Percentiles rank a stretch among this genome's conserved stretches.
Conservation (phyloP, 169 alveolate species). For the Plasmodium falciparum region DNA sequence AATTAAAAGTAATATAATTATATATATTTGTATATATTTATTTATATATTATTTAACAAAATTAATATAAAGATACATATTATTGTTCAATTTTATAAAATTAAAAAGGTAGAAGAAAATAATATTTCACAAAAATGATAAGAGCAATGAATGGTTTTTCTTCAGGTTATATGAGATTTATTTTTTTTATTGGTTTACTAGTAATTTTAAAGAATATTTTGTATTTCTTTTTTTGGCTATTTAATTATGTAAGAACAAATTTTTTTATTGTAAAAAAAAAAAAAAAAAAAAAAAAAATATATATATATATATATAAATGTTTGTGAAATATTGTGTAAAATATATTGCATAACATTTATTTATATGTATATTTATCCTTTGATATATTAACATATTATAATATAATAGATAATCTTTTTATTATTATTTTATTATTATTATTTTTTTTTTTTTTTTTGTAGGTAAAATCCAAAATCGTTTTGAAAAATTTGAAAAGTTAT, state of each 20-base stretch:
- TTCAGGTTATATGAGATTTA: conserved; percentile 14
- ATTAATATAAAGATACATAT: neutral
- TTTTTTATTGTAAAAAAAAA: neutral
- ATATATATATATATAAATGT: too few relatives aligned
- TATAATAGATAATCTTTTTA: neutral
- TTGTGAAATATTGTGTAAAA: too few relatives aligned
- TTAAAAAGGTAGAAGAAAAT: conserved; percentile 9
- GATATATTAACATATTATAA: neutral
- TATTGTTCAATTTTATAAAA: neutral
- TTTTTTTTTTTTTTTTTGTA: neutral
- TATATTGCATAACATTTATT: too few relatives aligned
- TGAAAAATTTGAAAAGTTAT: conserved; percentile 55
- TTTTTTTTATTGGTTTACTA: conserved; percentile 42
- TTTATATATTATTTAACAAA: neutral
- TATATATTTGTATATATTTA: too few relatives aligned
- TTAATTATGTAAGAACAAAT: conserved; percentile 43
- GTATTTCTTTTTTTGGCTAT: conserved; percentile 26
- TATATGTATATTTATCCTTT: neutral
- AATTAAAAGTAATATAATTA: too few relatives aligned
- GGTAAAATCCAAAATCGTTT: conserved; percentile 30
- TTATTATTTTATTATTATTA: neutral
- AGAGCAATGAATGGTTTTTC: neutral
- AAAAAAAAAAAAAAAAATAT: too few relatives aligned
- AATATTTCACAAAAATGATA: conserved; percentile 20
- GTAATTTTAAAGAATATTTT: conserved; percentile 41